phyloP scores from a whole-genome alignment of 352 stramenopile species.

The Bremia lactucae region DNA sequence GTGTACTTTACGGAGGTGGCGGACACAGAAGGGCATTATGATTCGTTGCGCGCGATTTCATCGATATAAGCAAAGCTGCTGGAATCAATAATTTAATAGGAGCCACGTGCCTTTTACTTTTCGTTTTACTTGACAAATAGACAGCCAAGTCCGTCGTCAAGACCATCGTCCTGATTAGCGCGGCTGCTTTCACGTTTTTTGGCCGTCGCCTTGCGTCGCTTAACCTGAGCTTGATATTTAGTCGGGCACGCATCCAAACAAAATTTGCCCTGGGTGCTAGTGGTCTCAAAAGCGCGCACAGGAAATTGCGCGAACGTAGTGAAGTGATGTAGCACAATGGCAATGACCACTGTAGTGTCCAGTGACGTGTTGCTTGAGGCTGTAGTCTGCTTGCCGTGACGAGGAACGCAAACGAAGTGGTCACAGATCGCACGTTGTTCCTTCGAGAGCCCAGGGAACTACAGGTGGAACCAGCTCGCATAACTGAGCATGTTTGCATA shows the following conservation, averaged over 20 bases:
- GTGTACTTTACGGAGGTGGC: too few relatives aligned
- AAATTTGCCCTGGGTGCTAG: conserved; percentile 68
- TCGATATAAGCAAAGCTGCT: too few relatives aligned
- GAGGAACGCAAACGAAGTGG: conserved; percentile 47
- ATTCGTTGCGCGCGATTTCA: too few relatives aligned
- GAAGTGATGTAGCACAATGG: conserved; percentile 62
- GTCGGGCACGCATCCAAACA: conserved; percentile 53
- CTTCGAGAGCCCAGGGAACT: conserved; percentile 37
- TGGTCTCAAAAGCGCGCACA: conserved; percentile 48
- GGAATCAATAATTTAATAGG: conserved; percentile 28
- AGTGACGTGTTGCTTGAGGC: conserved; percentile 26
- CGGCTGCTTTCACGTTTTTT: conserved; percentile 42
- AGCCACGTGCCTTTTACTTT: conserved; percentile 20
- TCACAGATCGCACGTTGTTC: conserved; percentile 61
- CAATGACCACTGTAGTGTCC: conserved; percentile 52
- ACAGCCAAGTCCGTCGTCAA: conserved; percentile 30
- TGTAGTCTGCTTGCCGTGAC: conserved; percentile 34
- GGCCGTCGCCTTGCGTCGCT: conserved; percentile 29
- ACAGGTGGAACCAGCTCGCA: conserved; percentile 1
- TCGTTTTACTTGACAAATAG: conserved; percentile 29
- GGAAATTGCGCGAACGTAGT: conserved; percentile 46
- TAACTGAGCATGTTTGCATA: neutral
- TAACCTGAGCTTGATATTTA: conserved; percentile 19
- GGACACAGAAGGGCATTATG: too few relatives aligned
- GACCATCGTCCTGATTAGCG: conserved; percentile 26